phyloP scores from a whole-genome alignment of 768 basidiomycete genomes.

The Leccinum barrowsii region DNA sequence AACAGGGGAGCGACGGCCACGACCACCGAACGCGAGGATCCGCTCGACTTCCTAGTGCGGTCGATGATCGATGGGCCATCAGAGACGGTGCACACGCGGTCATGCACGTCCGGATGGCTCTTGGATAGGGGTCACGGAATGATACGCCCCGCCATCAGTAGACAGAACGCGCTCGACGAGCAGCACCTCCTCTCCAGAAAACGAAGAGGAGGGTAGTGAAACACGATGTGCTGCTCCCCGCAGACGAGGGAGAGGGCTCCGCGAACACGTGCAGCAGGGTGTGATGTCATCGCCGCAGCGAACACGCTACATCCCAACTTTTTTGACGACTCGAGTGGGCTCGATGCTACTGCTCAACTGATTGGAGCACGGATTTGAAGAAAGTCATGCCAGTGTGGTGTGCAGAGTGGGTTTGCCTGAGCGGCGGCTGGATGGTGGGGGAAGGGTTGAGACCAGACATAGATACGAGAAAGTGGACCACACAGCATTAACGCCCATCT shows the following conservation, averaged over 20 bases:
- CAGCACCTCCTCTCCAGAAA: neutral
- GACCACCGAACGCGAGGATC: neutral
- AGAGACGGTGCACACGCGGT: neutral
- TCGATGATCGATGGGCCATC: neutral
- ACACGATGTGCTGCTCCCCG: neutral
- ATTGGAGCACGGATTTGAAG: conserved; percentile 5
- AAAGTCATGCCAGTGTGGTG: neutral
- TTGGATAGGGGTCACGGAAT: neutral
- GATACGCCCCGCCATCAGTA: neutral
- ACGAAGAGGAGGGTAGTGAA: neutral
- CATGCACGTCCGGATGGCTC: neutral
- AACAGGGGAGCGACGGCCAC: neutral
- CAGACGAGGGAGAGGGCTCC: neutral
- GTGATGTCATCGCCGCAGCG: neutral
- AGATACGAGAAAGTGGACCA: too few species aligned
- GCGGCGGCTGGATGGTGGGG: too few species aligned
- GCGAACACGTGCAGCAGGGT: conserved; percentile 7
- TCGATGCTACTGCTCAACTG: neutral
- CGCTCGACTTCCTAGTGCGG: neutral
- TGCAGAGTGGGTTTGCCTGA: too few species aligned
- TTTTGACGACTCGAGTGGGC: conserved; percentile 5
- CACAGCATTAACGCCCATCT: too few species aligned
- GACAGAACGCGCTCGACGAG: neutral
- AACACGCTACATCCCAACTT: conserved; percentile 6
- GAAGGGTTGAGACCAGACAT: too few species aligned